Base-by-base conservation (phyloP, 495 filamentous ascomycete genomes). In the Lepraria neglecta region DNA sequence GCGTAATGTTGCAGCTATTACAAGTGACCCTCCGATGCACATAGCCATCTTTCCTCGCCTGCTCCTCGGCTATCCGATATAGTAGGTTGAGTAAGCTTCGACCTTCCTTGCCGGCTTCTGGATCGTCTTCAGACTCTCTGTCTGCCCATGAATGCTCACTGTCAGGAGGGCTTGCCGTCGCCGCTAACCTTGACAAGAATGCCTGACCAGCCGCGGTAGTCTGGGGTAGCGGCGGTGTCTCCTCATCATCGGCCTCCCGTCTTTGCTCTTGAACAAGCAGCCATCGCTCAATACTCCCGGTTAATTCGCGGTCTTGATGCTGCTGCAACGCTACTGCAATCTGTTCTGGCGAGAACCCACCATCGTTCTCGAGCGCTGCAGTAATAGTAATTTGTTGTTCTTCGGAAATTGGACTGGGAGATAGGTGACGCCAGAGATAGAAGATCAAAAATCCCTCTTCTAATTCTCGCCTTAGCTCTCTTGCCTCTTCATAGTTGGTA, bases 21-120 rank as follows among this genome's bases (percentile, higher is more conserved):
- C 94, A 99, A 38, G 82, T 86, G 56, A 95, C 90, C n/a, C 95
- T 91, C 3, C 94, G 87, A 70, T 99, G 94, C 31, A 96, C 87
- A 69, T 92, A 95, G 17, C 90, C 89, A 70, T 95, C 91, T 54
- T 86, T 80, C 52, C 82, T 80, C 4, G 89, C 86, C 60, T 91
- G 88, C 63, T 95, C 87, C 68, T 90, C 87, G 0, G 87, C 89
- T n/a, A 91, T 88, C 43, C 86, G 81, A 68, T 88, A 91, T 4
- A 90, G 77, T 2, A 91, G 70, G 55, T 81, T 86, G 31, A 90
- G 82, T 59, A 90, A 76, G 58, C 88, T 89, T 67, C 88, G 86
- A 46, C 86, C 85, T 60, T 84, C 83, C n/a, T 85, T 51, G 27
- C 54, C 27, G 48, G 45, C 52, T 40, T 65, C 50, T 45, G 31